Evolutionary conservation across 129 eudicot genomes (phyloP).

Genomic region (Tanacetum coccineum): DNA sequence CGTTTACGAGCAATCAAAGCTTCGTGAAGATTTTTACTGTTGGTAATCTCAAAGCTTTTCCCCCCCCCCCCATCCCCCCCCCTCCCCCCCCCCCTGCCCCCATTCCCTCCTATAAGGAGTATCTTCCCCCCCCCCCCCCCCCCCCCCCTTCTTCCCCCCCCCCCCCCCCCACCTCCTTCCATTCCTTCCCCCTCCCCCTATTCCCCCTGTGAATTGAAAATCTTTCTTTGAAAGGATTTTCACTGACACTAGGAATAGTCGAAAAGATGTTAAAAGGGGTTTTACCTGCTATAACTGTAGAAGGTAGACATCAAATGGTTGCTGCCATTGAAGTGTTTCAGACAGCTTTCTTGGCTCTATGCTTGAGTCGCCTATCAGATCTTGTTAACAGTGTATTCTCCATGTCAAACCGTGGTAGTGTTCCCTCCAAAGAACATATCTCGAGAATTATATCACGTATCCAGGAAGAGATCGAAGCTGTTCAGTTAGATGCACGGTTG

Average conservation of each 20-base stretch:
- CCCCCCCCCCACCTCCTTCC: too few species aligned
- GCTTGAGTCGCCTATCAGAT: slow-evolving; percentile 77
- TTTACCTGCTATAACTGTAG: slow-evolving; percentile 70
- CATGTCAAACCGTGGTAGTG: slow-evolving; percentile 85
- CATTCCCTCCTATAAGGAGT: too few species aligned
- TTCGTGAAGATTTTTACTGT: slow-evolving; percentile 78
- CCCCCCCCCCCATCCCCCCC: too few species aligned
- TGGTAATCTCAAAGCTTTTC: slow-evolving; percentile 85
- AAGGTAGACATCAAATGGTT: slow-evolving; percentile 81
- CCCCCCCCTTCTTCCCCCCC: too few species aligned
- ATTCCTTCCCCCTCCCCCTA: too few species aligned
- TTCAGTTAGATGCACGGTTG: slow-evolving; percentile 75
- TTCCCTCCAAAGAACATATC: slow-evolving; percentile 85
- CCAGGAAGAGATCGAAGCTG: slow-evolving; percentile 90
- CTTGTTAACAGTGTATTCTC: slow-evolving; percentile 74
- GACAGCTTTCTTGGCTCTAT: slow-evolving; percentile 69
- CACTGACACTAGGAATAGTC: too few species aligned
- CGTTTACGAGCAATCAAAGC: slow-evolving; percentile 84
- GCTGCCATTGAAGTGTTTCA: slow-evolving; percentile 72
- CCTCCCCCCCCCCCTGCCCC: too few species aligned
- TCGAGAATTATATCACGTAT: slow-evolving; percentile 70
- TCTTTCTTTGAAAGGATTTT: slow-evolving; percentile 84
- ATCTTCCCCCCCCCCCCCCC: too few species aligned
- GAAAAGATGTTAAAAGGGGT: slow-evolving; percentile 94
- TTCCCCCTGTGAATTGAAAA: slow-evolving; percentile 73